Conservation (phyloP, 768 basidiomycete genomes). For the Lentinula lateritia region DNA sequence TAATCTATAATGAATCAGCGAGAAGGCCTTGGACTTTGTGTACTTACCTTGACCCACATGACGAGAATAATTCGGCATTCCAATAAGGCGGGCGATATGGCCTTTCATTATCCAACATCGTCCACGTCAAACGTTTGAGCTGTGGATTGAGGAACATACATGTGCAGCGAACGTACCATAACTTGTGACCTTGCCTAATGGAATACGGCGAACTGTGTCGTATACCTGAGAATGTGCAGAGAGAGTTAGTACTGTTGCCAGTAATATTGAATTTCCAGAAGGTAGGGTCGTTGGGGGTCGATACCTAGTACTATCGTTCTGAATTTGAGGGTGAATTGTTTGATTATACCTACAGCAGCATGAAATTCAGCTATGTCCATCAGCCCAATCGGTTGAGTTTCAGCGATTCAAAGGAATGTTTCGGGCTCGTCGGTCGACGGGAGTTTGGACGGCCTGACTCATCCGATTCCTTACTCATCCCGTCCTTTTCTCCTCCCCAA, state of each 20-base stretch:
- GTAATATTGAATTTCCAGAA: too few relatives aligned
- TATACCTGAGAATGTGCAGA: constrained; percentile 49
- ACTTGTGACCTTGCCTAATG: constrained; percentile 61
- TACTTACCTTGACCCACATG: constrained; percentile 78
- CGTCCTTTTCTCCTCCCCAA: too few relatives aligned
- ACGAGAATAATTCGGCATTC: constrained; percentile 73
- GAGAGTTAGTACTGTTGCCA: background rate
- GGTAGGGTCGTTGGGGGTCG: background rate
- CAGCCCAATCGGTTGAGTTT: too few relatives aligned
- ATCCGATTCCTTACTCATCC: too few relatives aligned
- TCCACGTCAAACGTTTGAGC: background rate
- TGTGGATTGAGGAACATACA: background rate
- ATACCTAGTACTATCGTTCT: background rate
- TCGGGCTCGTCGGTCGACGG: too few relatives aligned
- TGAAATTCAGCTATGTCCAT: constrained; percentile 66
- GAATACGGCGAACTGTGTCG: constrained; percentile 64
- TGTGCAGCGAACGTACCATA: constrained; percentile 44
- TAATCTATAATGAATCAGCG: background rate
- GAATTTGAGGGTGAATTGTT: background rate
- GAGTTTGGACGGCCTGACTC: too few relatives aligned
- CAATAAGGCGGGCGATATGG: constrained; percentile 74
- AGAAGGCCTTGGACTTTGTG: background rate
- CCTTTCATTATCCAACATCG: constrained; percentile 32
- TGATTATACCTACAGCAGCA: constrained; percentile 37
- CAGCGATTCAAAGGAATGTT: too few relatives aligned